Percentiles rank a stretch among this genome's conserved stretches.
Conservation (phyloP, 1,284 basidiomycete species). For the Phellinidium pouzarii region DNA sequence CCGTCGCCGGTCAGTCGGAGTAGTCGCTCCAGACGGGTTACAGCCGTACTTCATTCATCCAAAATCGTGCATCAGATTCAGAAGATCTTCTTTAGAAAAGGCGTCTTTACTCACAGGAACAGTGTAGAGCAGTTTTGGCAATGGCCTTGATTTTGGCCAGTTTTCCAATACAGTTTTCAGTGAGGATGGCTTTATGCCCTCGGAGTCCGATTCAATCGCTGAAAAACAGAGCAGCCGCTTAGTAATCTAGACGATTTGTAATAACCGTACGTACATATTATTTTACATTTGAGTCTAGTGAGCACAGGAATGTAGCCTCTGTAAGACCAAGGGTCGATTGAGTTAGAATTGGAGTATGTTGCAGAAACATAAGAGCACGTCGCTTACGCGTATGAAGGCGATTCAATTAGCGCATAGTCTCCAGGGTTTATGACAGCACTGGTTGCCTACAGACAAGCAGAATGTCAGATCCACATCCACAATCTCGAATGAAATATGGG, state of each 20-base stretch:
- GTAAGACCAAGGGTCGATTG: neutral
- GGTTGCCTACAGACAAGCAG: conserved; percentile 38
- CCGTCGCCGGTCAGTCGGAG: conserved; percentile 65
- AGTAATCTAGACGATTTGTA: neutral
- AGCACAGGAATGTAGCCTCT: conserved; percentile 4
- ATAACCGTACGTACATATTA: neutral
- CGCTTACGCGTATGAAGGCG: conserved; percentile 76
- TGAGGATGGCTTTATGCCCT: conserved; percentile 63
- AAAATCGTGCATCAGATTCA: neutral
- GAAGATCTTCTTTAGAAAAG: too few relatives aligned
- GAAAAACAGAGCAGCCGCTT: conserved; percentile 19
- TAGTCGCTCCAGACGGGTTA: conserved; percentile 81
- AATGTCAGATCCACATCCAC: neutral
- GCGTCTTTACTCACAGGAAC: conserved; percentile 49
- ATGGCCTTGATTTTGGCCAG: conserved; percentile 70
- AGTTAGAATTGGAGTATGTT: too few relatives aligned
- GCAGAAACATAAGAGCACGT: too few relatives aligned
- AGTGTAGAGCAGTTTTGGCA: conserved; percentile 81
- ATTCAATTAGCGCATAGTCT: conserved; percentile 49
- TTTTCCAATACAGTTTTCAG: conserved; percentile 63
- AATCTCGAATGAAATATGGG: neutral
- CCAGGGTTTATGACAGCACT: conserved; percentile 42
- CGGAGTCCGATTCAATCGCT: conserved; percentile 79
- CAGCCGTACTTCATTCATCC: conserved; percentile 54
- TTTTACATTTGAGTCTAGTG: conserved; percentile 11